phyloP scores from a whole-genome alignment of 768 basidiomycete species.

The Suillus luteus region DNA sequence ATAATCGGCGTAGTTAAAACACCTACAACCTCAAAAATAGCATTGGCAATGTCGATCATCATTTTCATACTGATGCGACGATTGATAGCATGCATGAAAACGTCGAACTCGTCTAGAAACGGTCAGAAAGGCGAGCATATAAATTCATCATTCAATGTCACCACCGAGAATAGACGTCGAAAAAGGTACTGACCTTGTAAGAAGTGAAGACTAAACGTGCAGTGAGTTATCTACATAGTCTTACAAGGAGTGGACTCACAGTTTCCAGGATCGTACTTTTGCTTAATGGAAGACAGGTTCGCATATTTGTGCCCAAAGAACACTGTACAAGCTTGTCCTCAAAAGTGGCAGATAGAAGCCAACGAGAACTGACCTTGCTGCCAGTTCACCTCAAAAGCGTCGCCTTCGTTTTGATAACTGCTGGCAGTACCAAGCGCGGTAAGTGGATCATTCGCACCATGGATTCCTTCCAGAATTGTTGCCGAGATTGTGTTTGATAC shows the following conservation, averaged over 20 bases:
- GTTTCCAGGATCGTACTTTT: conserved; percentile 24
- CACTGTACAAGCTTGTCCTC: conserved; percentile 7
- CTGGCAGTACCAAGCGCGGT: conserved; percentile 18
- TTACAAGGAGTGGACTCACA: conserved; percentile 14
- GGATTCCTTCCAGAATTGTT: conserved; percentile 10
- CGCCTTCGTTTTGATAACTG: conserved; percentile 29
- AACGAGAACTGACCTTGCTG: conserved; percentile 13
- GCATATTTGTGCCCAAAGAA: conserved; percentile 26
- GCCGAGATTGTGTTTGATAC: conserved; percentile 18
- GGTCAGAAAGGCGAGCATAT: conserved; percentile 17
- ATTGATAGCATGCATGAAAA: conserved; percentile 95
- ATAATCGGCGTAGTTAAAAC: too few species aligned
- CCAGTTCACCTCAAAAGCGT: conserved; percentile 23
- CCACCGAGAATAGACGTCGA: not conserved
- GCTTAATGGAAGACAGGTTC: conserved; percentile 21
- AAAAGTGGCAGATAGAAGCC: not conserved
- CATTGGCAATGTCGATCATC: conserved; percentile 92
- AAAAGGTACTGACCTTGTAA: conserved; percentile 20
- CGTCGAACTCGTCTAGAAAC: conserved; percentile 88
- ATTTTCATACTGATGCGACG: conserved; percentile 95
- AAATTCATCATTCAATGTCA: not conserved
- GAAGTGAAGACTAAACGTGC: conserved; percentile 20
- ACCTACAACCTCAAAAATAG: conserved; percentile 18
- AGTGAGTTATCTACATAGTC: not conserved
- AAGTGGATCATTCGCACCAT: conserved; percentile 18